phyloP scores from a whole-genome alignment of 177 flowering plant species.

The Vitis hybrid region DNA sequence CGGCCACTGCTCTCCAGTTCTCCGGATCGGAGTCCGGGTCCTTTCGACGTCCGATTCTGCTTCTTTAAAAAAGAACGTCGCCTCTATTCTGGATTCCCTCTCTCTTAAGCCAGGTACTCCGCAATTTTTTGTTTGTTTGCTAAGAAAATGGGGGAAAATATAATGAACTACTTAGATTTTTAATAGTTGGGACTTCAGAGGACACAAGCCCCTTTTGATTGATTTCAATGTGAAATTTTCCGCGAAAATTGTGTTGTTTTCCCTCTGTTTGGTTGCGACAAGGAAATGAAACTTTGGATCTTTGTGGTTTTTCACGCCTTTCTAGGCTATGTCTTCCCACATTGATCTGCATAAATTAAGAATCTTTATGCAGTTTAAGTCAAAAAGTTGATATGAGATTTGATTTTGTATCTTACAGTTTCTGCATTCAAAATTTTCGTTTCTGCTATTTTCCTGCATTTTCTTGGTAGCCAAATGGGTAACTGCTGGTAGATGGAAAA shows the following conservation, averaged over 20 bases:
- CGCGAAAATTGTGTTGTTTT: too few species aligned
- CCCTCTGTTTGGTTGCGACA: too few species aligned
- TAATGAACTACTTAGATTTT: neutral
- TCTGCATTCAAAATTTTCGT: neutral
- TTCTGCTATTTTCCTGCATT: neutral
- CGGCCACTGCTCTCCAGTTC: conserved; percentile 14
- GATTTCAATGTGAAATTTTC: too few species aligned
- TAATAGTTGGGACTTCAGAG: too few species aligned
- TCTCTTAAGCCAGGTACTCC: conserved; percentile 14
- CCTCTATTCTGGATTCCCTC: conserved; percentile 16
- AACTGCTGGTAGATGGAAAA: neutral
- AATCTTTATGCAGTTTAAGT: too few species aligned
- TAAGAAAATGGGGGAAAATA: neutral
- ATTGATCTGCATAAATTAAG: too few species aligned
- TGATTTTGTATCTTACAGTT: too few species aligned
- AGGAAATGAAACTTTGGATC: neutral
- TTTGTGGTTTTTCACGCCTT: neutral
- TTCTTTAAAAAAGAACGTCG: conserved; percentile 18
- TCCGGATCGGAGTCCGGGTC: conserved; percentile 4
- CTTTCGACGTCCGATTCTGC: conserved; percentile 23
- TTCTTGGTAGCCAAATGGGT: too few species aligned
- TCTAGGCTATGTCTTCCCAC: too few species aligned
- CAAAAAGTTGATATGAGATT: too few species aligned
- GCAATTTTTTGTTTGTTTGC: neutral
- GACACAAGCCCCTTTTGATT: too few species aligned